Percentiles rank a stretch among this genome's conserved stretches.
Conservation (phyloP, 305 asterid species). For the Fraxinus platypoda region DNA sequence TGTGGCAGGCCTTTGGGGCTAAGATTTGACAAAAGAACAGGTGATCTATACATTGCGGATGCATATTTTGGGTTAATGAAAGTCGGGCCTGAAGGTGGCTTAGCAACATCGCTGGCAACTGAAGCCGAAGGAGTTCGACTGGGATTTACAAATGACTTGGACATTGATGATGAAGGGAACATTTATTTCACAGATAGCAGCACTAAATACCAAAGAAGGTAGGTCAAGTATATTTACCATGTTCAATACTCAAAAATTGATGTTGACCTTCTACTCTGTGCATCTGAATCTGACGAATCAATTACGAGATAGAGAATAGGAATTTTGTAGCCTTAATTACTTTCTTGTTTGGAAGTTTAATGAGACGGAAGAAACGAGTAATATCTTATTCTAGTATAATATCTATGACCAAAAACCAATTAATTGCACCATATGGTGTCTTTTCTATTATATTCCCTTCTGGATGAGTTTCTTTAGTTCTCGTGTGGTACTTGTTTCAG, state of each 20-base stretch:
- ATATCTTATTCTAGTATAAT: not conserved
- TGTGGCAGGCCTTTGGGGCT: constrained; percentile 97
- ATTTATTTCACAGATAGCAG: constrained; percentile 93
- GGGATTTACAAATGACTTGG: constrained; percentile 76
- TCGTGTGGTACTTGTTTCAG: constrained; percentile 39
- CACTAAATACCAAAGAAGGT: constrained; percentile 73
- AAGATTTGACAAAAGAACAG: constrained; percentile 69
- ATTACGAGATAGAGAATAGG: not conserved
- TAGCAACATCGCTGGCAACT: constrained; percentile 63
- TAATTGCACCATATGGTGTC: not conserved
- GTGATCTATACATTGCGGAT: constrained; percentile 88
- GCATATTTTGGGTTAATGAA: constrained; percentile 91
- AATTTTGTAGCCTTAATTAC: not conserved
- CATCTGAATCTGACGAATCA: not conserved
- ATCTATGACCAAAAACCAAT: not conserved
- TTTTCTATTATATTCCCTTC: not conserved
- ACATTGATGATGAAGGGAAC: constrained; percentile 76
- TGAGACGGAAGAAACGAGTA: not conserved
- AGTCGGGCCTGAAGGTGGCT: constrained; percentile 91
- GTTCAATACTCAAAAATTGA: not conserved
- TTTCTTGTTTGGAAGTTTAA: not conserved
- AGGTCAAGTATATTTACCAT: constrained; percentile 1
- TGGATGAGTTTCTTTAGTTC: constrained; percentile 1
- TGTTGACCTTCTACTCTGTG: not conserved
- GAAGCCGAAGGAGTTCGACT: constrained; percentile 81